Conservation (phyloP, 148 eudicot genomes). For the Chenopodium quinoa region DNA sequence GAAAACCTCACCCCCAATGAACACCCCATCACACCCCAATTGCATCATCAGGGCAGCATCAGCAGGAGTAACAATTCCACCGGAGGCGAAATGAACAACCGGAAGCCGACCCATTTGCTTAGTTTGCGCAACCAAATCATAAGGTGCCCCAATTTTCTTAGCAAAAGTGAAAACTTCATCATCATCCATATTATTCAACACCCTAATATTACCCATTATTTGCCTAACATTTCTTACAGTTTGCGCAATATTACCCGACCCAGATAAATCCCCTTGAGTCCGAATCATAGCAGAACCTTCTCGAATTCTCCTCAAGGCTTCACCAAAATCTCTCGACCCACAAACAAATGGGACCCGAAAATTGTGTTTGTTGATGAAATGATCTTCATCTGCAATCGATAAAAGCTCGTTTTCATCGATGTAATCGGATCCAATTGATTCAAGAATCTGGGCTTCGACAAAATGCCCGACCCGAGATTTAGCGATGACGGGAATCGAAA, state of each 20-base stretch:
- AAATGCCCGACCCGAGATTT: constrained; percentile 62
- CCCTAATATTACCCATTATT: constrained; percentile 69
- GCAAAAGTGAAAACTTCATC: constrained; percentile 83
- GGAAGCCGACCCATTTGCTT: constrained; percentile 94
- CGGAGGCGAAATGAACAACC: constrained; percentile 75
- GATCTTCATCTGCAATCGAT: constrained; percentile 44
- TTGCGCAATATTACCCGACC: constrained; percentile 45
- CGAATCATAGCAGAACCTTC: constrained; percentile 73
- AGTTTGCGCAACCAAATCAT: constrained; percentile 82
- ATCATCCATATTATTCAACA: constrained; percentile 70
- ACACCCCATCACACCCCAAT: constrained; percentile 92
- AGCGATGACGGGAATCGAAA: constrained; percentile 52
- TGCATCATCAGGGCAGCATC: constrained; percentile 95
- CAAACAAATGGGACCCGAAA: constrained; percentile 56
- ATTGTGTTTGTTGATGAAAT: constrained; percentile 65
- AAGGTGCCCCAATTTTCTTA: constrained; percentile 63
- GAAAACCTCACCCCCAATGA: constrained; percentile 63
- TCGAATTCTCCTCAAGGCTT: constrained; percentile 55
- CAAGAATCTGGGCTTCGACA: constrained; percentile 67
- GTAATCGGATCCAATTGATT: constrained; percentile 55
- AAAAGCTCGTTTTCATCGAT: constrained; percentile 57
- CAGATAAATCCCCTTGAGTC: constrained; percentile 48
- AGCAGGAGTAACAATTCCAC: constrained; percentile 77
- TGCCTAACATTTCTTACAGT: constrained; percentile 64
- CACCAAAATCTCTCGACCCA: constrained; percentile 57